phyloP scores from a whole-genome alignment of 2,329 filamentous ascomycete genomes.

The Nigrograna mackinnonii region DNA sequence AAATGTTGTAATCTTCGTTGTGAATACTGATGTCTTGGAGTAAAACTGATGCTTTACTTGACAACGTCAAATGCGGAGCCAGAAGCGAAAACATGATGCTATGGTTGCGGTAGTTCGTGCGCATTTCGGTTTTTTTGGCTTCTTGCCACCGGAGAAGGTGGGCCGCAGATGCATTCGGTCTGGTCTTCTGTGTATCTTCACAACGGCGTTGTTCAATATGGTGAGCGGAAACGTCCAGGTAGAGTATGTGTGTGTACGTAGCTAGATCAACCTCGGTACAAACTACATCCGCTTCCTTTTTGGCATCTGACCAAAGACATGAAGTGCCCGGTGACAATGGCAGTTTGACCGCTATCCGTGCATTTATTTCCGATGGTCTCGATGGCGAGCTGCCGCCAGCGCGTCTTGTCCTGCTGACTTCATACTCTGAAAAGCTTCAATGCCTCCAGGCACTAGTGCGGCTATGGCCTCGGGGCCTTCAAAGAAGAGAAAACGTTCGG shows the following conservation, averaged over 20 bases:
- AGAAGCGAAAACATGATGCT: conserved; percentile 52
- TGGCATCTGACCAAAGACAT: conserved; percentile 56
- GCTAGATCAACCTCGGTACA: conserved; percentile 51
- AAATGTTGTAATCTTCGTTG: conserved; percentile 44
- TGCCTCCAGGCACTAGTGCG: conserved; percentile 48
- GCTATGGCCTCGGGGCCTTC: conserved; percentile 58
- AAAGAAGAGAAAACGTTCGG: conserved; percentile 48
- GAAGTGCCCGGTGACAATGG: conserved; percentile 59
- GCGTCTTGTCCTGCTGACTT: conserved; percentile 38
- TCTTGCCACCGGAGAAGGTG: conserved; percentile 55
- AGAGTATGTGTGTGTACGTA: conserved; percentile 62
- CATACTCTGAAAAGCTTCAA: conserved; percentile 52
- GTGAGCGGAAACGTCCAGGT: conserved; percentile 50
- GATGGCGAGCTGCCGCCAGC: conserved; percentile 52
- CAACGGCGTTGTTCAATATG: conserved; percentile 42
- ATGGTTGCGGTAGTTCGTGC: conserved; percentile 48
- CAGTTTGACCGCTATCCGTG: conserved; percentile 34
- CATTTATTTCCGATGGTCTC: conserved; percentile 46
- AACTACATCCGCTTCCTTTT: conserved; percentile 27
- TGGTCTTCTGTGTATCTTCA: conserved; percentile 42
- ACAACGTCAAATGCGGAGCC: conserved; percentile 1
- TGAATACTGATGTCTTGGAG: conserved; percentile 45
- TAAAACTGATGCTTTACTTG: conserved; percentile 21
- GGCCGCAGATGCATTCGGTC: conserved; percentile 32
- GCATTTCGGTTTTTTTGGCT: conserved; percentile 49